These are phyloP conservation scores for Nakazawaea peltata DNA, from an alignment of 805 yeast genomes.

Conservation along the genomic window DNA sequence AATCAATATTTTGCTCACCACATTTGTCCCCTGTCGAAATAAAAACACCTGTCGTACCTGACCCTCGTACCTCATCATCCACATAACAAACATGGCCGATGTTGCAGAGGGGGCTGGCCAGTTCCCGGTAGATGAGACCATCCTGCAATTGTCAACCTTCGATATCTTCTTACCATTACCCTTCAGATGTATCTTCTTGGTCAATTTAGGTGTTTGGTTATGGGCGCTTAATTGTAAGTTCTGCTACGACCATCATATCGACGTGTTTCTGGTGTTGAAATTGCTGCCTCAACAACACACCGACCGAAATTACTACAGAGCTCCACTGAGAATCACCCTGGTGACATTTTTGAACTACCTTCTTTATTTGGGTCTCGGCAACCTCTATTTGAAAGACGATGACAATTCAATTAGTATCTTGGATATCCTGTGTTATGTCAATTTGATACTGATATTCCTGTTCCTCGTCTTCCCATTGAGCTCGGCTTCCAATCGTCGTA, in stretches of 20 bases:
- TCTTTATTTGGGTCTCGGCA: constrained; percentile 19
- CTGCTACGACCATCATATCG: constrained; percentile 31
- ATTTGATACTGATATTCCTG: constrained; percentile 25
- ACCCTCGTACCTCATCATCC: no score
- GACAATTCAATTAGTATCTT: constrained; percentile 18
- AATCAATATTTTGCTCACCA: no score
- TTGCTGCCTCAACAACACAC: constrained; percentile 21
- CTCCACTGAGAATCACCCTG: constrained; percentile 15
- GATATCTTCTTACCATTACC: constrained; percentile 38
- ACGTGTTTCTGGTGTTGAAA: constrained; percentile 35
- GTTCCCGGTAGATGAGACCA: constrained; percentile 8
- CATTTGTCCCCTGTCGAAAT: no score
- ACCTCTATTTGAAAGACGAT: constrained; percentile 10
- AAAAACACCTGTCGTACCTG: no score
- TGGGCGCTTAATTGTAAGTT: constrained; percentile 42
- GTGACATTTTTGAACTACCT: constrained; percentile 20
- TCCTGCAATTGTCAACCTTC: constrained; percentile 15
- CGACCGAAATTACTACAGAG: constrained; percentile 10
- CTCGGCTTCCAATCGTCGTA: constrained; percentile 29
- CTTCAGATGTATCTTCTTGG: constrained; percentile 38
- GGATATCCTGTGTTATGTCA: constrained; percentile 30
- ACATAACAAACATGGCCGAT: constrained; percentile 4
- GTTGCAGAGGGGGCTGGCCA: constrained; percentile 3
- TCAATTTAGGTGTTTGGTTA: constrained; percentile 41
- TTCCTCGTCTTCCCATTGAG: constrained; percentile 27